Base-by-base conservation (phyloP, 371 early-diverging fungal species). In the Lichtheimia hyalospora region DNA sequence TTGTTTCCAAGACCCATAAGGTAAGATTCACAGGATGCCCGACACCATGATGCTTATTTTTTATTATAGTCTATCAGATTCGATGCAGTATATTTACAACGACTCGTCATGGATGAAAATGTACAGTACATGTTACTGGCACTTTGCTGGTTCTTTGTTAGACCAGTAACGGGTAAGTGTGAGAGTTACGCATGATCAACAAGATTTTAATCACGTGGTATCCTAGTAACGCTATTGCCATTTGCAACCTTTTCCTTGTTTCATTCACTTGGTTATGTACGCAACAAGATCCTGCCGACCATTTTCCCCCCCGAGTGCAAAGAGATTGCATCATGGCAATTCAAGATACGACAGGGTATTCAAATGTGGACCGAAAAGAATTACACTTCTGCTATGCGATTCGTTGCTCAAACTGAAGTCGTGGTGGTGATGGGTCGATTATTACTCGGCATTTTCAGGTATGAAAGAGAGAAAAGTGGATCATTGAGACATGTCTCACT, bases 61-160 rank as follows among this genome's bases (percentile, higher is more conserved):
- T 16, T 0, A 2, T 10, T 46, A 46, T 21, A 21, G 46, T 21
- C 46, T 8, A 90, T 90, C 27, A 83, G 87, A 66, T 41, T 86
- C 42, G 88, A 79, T 63, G 67, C 73, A 40, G 80, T 63, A 49
- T 92, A 87, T 75, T 65, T 84, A 53, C 88, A 89, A 58, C 80
- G 84, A 42, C 62, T 94, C 49, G 69, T 92, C 27, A 81, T 84
- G 64, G 95, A 96, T 68, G 96, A 96, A 71, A 94, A 95, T 71
- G 84, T 89, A 18, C 93, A 93, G 71, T 96, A 96, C 60, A 68
- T 92, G n/a, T 54, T 93, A 39, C 81, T 94, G 65, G 92, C 95
- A 4, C 55, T 91, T 49, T 84, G 86, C 64, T 96, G 94, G 94
- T 82, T 82, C 62, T 68, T 82, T 34, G 79, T 83, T 20, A 79